These are phyloP conservation scores for Craspedostauros australis DNA, from an alignment of 108 stramenopile species.

Conservation along the genomic window DNA sequence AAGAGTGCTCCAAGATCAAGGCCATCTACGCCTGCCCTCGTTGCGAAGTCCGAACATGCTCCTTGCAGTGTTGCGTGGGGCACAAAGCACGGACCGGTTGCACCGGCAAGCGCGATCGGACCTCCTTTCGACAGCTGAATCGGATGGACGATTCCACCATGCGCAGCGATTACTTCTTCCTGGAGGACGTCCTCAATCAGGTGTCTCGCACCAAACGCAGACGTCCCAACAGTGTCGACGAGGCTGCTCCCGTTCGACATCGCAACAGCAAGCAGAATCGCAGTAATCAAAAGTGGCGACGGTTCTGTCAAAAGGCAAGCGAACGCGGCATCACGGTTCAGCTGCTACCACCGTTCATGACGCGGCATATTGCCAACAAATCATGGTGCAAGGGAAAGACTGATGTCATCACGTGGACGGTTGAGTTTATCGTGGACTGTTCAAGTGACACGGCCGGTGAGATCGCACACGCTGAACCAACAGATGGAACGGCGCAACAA, in stretches of 20 bases:
- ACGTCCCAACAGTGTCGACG: not conserved
- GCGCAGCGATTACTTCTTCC: constrained; percentile 65
- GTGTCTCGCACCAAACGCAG: constrained; percentile 32
- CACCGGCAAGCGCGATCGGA: constrained; percentile 66
- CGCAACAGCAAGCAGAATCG: not conserved
- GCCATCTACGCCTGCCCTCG: constrained; percentile 60
- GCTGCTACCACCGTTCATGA: constrained; percentile 66
- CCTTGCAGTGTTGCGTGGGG: constrained; percentile 41
- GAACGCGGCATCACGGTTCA: constrained; percentile 44
- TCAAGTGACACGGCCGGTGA: constrained; percentile 9
- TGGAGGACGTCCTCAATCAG: constrained; percentile 58
- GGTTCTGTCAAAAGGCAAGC: constrained; percentile 47
- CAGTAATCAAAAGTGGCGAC: constrained; percentile 24
- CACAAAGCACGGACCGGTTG: constrained; percentile 52
- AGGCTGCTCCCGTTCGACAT: not conserved
- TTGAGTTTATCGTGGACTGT: constrained; percentile 7
- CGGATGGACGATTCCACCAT: constrained; percentile 50
- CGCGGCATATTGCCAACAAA: constrained; percentile 51
- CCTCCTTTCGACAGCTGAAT: constrained; percentile 27
- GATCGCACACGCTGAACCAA: not conserved
- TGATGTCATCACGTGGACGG: constrained; percentile 29
- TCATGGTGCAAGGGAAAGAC: constrained; percentile 30
- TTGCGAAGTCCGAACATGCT: constrained; percentile 51
- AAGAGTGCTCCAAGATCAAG: constrained; percentile 34
- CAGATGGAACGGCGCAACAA: constrained; percentile 4